A percentile compares a stretch with the other conserved stretches of the same genome.
These are phyloP conservation scores for Trichoderma cornu-damae DNA, from an alignment of 2,329 filamentous ascomycete species.

Conservation along the genomic window DNA sequence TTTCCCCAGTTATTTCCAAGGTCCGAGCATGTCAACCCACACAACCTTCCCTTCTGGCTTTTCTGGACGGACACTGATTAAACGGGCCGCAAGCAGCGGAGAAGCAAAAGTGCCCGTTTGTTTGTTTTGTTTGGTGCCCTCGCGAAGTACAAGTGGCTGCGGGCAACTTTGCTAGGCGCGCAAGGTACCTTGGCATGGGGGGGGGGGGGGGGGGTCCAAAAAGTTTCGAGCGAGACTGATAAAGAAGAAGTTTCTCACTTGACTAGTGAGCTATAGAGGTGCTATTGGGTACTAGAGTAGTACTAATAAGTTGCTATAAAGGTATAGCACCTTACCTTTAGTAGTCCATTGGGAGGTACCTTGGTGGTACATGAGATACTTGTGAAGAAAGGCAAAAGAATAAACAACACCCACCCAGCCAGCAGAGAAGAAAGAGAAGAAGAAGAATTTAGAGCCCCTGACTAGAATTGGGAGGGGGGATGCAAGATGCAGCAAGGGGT, in stretches of 20 bases:
- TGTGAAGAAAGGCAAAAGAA: neutral
- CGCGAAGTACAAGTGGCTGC: neutral
- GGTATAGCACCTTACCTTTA: too few species aligned
- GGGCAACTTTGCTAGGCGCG: neutral
- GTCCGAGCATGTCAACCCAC: neutral
- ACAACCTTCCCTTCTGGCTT: neutral
- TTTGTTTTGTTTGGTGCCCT: neutral
- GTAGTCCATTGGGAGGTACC: too few species aligned
- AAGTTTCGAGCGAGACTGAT: conserved; percentile 1
- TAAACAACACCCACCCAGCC: neutral
- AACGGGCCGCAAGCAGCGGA: conserved; percentile 13
- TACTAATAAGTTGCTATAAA: too few species aligned
- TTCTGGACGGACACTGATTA: neutral
- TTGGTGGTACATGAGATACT: neutral
- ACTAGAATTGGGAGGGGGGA: conserved; percentile 6
- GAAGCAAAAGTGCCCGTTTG: conserved; percentile 3
- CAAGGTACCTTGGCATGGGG: neutral
- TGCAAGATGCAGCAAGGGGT: conserved; percentile 18
- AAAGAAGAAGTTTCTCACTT: too few species aligned
- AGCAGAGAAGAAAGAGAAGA: neutral
- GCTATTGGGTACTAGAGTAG: too few species aligned
- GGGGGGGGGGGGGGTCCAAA: neutral
- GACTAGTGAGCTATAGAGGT: too few species aligned
- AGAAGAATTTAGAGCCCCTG: conserved; percentile 10
- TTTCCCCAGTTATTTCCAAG: too few species aligned